phyloP scores from a whole-genome alignment of 1,284 basidiomycete genomes.

The Cutaneotrichosporon spelunceum region DNA sequence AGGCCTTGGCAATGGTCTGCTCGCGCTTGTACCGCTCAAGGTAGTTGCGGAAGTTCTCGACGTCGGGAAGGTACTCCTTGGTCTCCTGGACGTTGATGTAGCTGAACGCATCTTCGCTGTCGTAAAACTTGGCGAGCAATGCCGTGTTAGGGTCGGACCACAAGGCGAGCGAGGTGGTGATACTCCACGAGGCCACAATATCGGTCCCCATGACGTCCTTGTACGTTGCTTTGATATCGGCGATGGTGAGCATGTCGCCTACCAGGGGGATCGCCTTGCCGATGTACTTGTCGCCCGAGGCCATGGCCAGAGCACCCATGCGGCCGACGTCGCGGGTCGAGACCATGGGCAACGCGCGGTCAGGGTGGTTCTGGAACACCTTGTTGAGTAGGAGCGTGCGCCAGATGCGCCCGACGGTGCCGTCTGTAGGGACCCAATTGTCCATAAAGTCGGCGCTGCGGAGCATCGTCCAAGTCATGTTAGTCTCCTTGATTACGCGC shows the following conservation, averaged over 20 bases:
- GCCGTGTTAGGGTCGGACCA: constrained; percentile 9
- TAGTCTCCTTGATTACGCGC: constrained; percentile 20
- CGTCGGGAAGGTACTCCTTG: constrained; percentile 24
- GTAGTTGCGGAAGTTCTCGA: constrained; percentile 30
- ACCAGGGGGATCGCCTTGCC: constrained; percentile 23
- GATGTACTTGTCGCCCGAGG: constrained; percentile 14
- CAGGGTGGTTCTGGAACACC: constrained; percentile 25
- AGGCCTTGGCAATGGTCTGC: constrained; percentile 6
- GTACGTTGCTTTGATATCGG: constrained; percentile 27
- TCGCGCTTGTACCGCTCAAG: constrained; percentile 31
- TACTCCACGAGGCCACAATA: constrained; percentile 19
- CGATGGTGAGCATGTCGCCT: constrained; percentile 28
- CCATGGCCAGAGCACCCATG: constrained; percentile 29
- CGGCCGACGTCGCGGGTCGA: constrained; percentile 29
- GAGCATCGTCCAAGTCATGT: constrained; percentile 17
- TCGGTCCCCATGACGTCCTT: constrained; percentile 22
- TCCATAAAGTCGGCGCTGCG: constrained; percentile 24
- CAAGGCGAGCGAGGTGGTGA: constrained; percentile 21
- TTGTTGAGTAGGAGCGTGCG: constrained; percentile 30
- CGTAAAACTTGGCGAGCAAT: constrained; percentile 29
- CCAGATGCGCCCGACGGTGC: constrained; percentile 25
- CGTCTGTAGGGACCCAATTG: constrained; percentile 27
- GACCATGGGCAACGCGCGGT: constrained; percentile 26
- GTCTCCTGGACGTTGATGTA: constrained; percentile 8
- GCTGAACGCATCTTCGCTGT: constrained; percentile 24